Base-by-base conservation (phyloP, 2,329 filamentous ascomycete species). In the Aaosphaeria pasadenensis region DNA sequence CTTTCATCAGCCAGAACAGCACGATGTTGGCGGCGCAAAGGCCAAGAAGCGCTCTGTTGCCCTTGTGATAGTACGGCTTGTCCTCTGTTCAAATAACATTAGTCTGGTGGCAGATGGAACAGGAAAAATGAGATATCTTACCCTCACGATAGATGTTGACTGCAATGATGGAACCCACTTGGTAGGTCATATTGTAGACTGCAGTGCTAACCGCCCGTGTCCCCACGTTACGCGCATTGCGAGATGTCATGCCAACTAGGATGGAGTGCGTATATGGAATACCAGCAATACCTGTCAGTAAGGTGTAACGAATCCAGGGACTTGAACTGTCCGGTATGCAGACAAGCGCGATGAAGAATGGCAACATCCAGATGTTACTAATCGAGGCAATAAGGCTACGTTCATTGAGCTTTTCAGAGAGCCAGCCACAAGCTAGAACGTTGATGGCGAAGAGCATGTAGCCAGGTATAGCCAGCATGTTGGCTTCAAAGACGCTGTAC, bases 401-500 rank as follows among this genome's bases (percentile, higher is more conserved):
- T 49, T 74, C 58, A 71, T 76, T 74, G 47, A 77, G 60, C 30
- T 66, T 67, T 33, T 78, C 75, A 2, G 75, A 77, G 5, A 77
- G 51, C 60, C 72, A 72, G 0, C 76, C 76, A 11, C 76, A 60
- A 35, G 67, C 56, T 9, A 78, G 58, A 1, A 80, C 65, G 4
- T 75, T 71, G 5, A 72, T 49, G 29, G 76, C 64, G 45, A 61
- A 63, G 43, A 69, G 53, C 9, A 67, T 60, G 28, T 70, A 64
- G 3, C 58, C 64, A 52, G 79, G 69, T n/a, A 87, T 86, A 1
- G 79, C 77, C 5, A 88, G 74, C 35, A 88, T 62, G 58, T 86
- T 88, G 1, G 82, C 77, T 24, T 81, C 69, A 62, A 88, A 84
- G 3, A 79, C 82, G 50, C 74, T 74, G 66, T 86, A 87, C 0